Base-by-base conservation (phyloP, 257 asterid genomes). In the Solanum virginianum region DNA sequence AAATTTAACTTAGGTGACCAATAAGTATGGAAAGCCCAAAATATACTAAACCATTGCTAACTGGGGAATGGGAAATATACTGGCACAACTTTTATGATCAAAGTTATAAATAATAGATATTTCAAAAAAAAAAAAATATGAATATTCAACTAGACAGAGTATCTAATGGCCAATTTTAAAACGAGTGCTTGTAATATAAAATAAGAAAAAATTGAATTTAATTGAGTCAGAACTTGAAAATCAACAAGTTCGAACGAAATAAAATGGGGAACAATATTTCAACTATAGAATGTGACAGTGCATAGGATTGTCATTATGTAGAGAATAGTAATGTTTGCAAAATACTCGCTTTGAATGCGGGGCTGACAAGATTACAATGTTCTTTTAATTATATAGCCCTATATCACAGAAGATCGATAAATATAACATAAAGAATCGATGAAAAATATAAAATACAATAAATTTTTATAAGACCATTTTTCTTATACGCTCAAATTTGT, bases 271-370 rank as follows among this genome's bases (percentile, higher is more conserved):
- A 36, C 36, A 24, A 47, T 68, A 70, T 79, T 51, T 43, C 59
- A 81, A 87, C 17, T 12, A 49, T 53, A 86, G 82, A 86, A 56
- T 63, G 85, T 80, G 84, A 87, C 85, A 85, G 84, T 86, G 89
- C 85, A 89, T 86, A 82, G 82, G 54, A 55, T 66, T 66, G 80
- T 18, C 65, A 83, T 83, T 83, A 70, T 83, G 32, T 29, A 65
- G 20, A 83, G 85, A 65, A 70, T 83, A 70, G 80, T 63, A 70
- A 83, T 24, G 49, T 20, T 2, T 14, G 85, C 60, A 84, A 93
- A 90, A 87, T 89, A 90, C 95, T 92, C 93, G 95, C 96, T 92
- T 91, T 92, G 91, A 92, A 92, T 92, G 97, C 95, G 98, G 94
- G 89, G 87, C 87, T 90, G 94, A 92, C 94, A 92, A 89, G 41